Evolutionary conservation across 805 yeast genomes (phyloP), one percentile per base, ranked within the genome.

Genomic region (Ogataea wickerhamii): DNA sequence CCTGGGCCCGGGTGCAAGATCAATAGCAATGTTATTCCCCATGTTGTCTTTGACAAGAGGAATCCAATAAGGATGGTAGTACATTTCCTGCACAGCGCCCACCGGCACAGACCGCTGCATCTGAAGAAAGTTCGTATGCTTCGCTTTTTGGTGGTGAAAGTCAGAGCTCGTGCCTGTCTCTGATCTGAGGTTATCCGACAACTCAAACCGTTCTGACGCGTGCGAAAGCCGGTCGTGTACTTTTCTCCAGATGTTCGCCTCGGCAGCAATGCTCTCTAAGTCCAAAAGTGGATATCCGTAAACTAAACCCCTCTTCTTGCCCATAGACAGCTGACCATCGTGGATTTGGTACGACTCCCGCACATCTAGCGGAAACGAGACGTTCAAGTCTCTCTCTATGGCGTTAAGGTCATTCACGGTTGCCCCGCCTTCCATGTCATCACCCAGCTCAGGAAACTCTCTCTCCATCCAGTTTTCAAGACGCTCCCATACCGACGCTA

Each of bases 11-110:
- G 93, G 91, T 2, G 86, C 80, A 43, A 91, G 71, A 64, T 91
- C 98, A 12, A 93, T 68, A 36, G 88, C 98, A 47, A 91, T 80
- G 60, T 88, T 89, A 65, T 91, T 91, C 32, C 98, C 98, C 17
- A 79, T 82, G 37, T 76, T 79, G 60, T 91, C 98, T 34, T 91
- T 87, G 26, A 86, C 78, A 36, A 91, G 62, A 3, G 98, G 98
- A 42, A 91, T 79, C 98, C 98, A 91, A 52, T 75, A 77, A 4
- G 87, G 79, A 60, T 87, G 87, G n/a, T 96, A 91, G 61, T 87
- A 93, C 5, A 79, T 78, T 6, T 75, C 72, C 57, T 85, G 84
- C 31, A 88, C 68, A 10, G 80, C 66, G 5, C 80, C 81, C 14
- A 84, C 84, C 6, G 98, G 98, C 12, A 87, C 70, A 0, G 93